Base-by-base conservation (phyloP, 352 stramenopile genomes). In the Saprolegnia parasitica region DNA sequence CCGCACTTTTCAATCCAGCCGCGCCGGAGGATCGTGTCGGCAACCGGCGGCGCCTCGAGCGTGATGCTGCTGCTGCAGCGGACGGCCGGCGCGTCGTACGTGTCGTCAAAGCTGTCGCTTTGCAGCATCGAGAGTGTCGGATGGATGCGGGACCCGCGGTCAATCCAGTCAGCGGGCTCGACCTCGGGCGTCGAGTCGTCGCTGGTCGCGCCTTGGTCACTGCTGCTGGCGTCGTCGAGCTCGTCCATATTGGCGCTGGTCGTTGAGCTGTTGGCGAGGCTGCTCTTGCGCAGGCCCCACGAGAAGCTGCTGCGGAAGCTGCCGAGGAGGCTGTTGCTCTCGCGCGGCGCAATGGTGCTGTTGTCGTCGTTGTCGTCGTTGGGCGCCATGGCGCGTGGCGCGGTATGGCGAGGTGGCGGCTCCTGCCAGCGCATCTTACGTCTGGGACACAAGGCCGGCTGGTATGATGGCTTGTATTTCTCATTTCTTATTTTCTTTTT, bases 1-100 rank as follows among this genome's bases (percentile, higher is more conserved):
- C 87, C 85, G 65, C 87, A 94, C 71, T 95, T 95, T 57, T 95
- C 83, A 42, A 95, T 82, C 87, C 87, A 95, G 18, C 87, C 87
- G 52, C 93, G 81, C 76, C 91, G 91, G 8, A 93, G 77, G 35
- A 95, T 75, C 21, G 39, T 39, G 26, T 67, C 50, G 35, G 56
- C 4, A 13, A 23, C 18, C 54, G 54, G 18, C 54, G 50, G 13
- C 13, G 50, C 20, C 16, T 58, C 50, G 13, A 58, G n/a, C 50
- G 50, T 35, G 29, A 35, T 2, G 29, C 29, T 35, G 29, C 29
- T 35, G 42, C 42, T 49, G 18, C 11, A 49, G 11, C 42, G 42
- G 42, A 15, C 18, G 42, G 11, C 42, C 13, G 18, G 11, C 18
- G 13, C 52, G 24, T 35, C 24, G 52, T 42, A 35, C 29, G 29